Base-by-base conservation (phyloP, 306 rosid genomes). In the Trichosanthes cucumerina region DNA sequence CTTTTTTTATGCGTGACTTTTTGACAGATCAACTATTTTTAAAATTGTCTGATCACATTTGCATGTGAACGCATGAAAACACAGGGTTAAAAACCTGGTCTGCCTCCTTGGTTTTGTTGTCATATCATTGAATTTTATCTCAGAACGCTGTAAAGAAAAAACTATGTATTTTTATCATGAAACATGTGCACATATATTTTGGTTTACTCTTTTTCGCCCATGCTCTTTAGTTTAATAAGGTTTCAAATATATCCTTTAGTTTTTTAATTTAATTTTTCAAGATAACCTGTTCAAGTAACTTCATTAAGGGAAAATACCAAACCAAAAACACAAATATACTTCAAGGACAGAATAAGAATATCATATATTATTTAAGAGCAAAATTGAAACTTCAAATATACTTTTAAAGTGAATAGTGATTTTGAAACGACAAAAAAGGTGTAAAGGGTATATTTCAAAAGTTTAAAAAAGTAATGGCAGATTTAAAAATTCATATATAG, bases 11-110 rank as follows among this genome's bases (percentile, higher is more conserved):
- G 12, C 16, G 14, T 41, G 72, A 39, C 76, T 74, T 70, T 44
- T 70, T 72, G 41, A 16, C 59, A 7, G 9, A 72, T 71, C 1
- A 26, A 26, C 39, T 26, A 46, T 46, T 47, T 47, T 7, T 7
- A 47, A 44, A 47, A 46, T 47, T 72, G 50, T 68, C 21, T 49
- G 10, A 31, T 18, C 38, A 31, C 36, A 14, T 49, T 31, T 47
- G 58, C 62, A 74, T 46, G 38, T 72, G 59, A 72, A 72, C 57
- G 14, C 77, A 72, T 47, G 77, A 69, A 69, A 69, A 43, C 75
- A 12, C 1, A 38, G 53, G 54, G 43, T 12, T 41, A 50, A 74
- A 74, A 49, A 31, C 34, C 44, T 74, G 26, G 62, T 7, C 44
- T 50, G 18, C 5, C 59, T 14, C 59, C 41, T 16, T 44, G 59